Conservation (phyloP, 148 eudicot species). For the Rhododendron kiyosumense region DNA sequence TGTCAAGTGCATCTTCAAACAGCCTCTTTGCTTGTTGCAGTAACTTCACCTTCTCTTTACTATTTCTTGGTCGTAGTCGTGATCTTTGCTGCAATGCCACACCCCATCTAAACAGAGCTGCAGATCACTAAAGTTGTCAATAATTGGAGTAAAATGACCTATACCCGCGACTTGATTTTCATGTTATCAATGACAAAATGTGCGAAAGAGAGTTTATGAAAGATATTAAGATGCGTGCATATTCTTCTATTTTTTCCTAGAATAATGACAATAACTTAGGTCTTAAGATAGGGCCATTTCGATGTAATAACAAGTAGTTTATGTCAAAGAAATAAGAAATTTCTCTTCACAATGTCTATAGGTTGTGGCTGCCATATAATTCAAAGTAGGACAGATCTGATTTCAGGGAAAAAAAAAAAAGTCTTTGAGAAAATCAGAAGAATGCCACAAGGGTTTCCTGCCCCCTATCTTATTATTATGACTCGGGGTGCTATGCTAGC, state of each 20-base stretch:
- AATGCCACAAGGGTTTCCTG: neutral
- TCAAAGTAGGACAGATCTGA: neutral
- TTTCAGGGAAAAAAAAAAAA: neutral
- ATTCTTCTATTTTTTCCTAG: neutral
- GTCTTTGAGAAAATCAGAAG: neutral
- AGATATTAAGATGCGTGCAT: neutral
- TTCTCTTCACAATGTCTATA: neutral
- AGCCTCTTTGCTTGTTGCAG: constrained; percentile 88
- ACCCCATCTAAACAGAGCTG: constrained; percentile 97
- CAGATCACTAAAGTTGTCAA: constrained; percentile 14
- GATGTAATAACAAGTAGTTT: neutral
- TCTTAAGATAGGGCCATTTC: neutral
- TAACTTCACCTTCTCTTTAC: constrained; percentile 73
- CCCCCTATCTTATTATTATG: neutral
- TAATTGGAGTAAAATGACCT: neutral
- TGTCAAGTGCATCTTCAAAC: constrained; percentile 78
- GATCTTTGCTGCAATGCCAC: constrained; percentile 83
- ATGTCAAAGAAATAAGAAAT: neutral
- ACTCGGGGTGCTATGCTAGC: neutral
- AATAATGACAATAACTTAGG: neutral
- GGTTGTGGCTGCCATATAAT: neutral
- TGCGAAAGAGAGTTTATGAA: neutral
- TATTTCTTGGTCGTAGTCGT: constrained; percentile 56
- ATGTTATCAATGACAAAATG: neutral
- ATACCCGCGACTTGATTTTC: neutral